Conservation (phyloP, 805 yeast genomes). For the Cyberlindnera xylosilytica region DNA sequence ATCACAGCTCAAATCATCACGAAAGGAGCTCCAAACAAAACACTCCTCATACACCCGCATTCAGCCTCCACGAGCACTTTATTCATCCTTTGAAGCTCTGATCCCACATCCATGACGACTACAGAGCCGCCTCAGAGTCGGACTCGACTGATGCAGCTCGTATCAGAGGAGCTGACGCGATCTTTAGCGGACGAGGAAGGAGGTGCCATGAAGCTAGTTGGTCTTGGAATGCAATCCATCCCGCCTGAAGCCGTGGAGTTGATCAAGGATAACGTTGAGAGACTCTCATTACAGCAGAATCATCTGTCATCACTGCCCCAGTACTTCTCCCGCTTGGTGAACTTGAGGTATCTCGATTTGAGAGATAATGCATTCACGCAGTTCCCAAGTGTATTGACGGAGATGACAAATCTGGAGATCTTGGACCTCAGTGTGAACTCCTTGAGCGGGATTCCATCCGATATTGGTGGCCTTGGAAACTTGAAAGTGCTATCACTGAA, state of each 20-base stretch:
- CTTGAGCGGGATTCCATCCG: slow-evolving; percentile 45
- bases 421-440: slow-evolving; percentile 62
- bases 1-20: too few species aligned
- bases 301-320: slow-evolving; percentile 44
- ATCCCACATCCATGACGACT: too few species aligned
- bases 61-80: too few species aligned
- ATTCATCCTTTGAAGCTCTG: too few species aligned
- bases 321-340: slow-evolving; percentile 40
- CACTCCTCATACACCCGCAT: too few species aligned
- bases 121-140: too few species aligned
- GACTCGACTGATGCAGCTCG: slow-evolving; percentile 22
- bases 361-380: slow-evolving; percentile 54
- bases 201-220: slow-evolving; percentile 35
- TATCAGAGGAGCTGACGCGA: slow-evolving; percentile 25
- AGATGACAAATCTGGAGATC: slow-evolving; percentile 49
- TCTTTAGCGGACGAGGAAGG: slow-evolving; percentile 19
- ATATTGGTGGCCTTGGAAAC: slow-evolving; percentile 36
- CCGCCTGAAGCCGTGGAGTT: slow-evolving; percentile 37
- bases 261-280: slow-evolving; percentile 38
- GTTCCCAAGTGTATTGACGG: slow-evolving; percentile 47
- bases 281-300: slow-evolving; percentile 55
- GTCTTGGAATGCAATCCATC: slow-evolving; percentile 35
- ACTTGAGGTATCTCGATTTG: slow-evolving; percentile 59
- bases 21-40: too few species aligned
- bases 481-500: slow-evolving; percentile 60